Conservation (phyloP, 2,329 filamentous ascomycete genomes). For the Xylariales sp. region DNA sequence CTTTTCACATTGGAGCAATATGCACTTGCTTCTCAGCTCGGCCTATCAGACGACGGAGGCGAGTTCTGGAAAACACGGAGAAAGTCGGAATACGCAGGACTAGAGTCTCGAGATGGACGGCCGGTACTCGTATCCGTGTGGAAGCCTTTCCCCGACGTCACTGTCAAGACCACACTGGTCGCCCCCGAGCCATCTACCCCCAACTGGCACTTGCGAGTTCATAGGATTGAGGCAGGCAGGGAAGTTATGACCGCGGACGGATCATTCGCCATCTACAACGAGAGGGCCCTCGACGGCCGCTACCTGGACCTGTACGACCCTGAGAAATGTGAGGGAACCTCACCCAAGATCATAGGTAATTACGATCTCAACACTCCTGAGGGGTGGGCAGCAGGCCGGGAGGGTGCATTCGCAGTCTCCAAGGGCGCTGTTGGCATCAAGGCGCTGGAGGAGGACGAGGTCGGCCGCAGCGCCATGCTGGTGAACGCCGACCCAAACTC, state of each 20-base stretch:
- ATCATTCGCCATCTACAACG: constrained; percentile 64
- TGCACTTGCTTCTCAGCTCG: constrained; percentile 70
- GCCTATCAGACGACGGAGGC: constrained; percentile 71
- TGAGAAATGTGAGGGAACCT: constrained; percentile 43
- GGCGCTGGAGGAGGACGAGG: constrained; percentile 49
- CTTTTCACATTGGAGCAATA: constrained; percentile 73
- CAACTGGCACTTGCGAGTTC: constrained; percentile 67
- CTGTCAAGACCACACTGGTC: constrained; percentile 60
- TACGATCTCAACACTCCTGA: constrained; percentile 53
- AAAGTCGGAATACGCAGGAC: constrained; percentile 57
- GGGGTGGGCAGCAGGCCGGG: constrained; percentile 44
- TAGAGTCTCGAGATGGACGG: constrained; percentile 49
- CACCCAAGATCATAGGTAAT: constrained; percentile 54
- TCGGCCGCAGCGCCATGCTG: constrained; percentile 53
- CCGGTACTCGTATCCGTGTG: constrained; percentile 66
- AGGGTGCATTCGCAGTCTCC: constrained; percentile 53
- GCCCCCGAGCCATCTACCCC: constrained; percentile 54
- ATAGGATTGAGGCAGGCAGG: constrained; percentile 56
- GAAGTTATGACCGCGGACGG: constrained; percentile 70
- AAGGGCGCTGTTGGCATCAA: constrained; percentile 54
- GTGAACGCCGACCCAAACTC: constrained; percentile 77
- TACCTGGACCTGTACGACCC: constrained; percentile 47
- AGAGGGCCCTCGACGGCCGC: constrained; percentile 41
- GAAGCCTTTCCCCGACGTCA: constrained; percentile 67
- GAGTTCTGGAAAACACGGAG: constrained; percentile 77